phyloP scores from a whole-genome alignment of 768 basidiomycete genomes.

The Amanita brunnescens region DNA sequence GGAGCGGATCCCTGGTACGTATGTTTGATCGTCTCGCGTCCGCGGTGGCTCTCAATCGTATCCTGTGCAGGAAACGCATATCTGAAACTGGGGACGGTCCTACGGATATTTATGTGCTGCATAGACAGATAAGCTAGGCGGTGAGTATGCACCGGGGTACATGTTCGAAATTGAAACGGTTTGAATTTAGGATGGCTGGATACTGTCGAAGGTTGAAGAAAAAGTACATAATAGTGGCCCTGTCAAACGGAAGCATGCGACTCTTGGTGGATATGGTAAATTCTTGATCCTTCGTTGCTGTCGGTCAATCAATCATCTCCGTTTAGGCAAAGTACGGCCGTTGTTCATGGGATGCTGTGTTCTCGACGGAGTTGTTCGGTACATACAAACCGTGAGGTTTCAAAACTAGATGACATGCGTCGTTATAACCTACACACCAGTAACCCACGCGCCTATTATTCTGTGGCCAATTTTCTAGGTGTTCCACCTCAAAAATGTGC shows the following conservation, averaged over 20 bases:
- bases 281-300: not conserved
- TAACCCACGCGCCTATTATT: slow-evolving; percentile 42
- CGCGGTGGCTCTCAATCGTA: not conserved
- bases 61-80: slow-evolving; percentile 28
- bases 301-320: not conserved
- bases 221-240: slow-evolving; percentile 36
- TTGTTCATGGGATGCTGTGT: slow-evolving; percentile 55
- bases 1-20: slow-evolving; percentile 44
- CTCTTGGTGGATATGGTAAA: slow-evolving; percentile 55
- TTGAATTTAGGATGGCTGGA: slow-evolving; percentile 49
- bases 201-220: slow-evolving; percentile 43
- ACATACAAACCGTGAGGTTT: slow-evolving; percentile 56
- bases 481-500: slow-evolving; percentile 41
- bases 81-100: slow-evolving; percentile 39
- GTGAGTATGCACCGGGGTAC: slow-evolving; percentile 25
- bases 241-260: slow-evolving; percentile 60
- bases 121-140: slow-evolving; percentile 48
- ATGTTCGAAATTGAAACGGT: not conserved
- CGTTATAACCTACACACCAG: too few species aligned
- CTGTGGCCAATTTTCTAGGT: slow-evolving; percentile 39
- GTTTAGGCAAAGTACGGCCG: slow-evolving; percentile 52
- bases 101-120: slow-evolving; percentile 44
- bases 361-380: slow-evolving; percentile 52
- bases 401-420: not conserved
- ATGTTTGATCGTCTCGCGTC: slow-evolving; percentile 12